Conservation (phyloP, 768 basidiomycete genomes). For the Suillus subluteus region DNA sequence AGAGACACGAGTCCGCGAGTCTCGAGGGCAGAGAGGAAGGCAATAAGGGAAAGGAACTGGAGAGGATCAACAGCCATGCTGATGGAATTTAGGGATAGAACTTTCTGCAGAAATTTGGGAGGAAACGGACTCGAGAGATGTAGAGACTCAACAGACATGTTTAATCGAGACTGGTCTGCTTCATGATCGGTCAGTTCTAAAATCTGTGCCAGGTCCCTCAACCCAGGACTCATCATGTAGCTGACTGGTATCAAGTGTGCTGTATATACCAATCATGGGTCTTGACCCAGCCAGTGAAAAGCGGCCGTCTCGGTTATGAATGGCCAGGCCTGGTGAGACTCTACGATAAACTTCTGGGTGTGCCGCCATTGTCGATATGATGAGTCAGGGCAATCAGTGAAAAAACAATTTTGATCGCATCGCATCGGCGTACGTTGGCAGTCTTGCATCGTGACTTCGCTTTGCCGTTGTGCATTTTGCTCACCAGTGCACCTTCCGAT, state of each 20-base stretch:
- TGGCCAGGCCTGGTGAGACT: neutral
- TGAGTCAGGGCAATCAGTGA: neutral
- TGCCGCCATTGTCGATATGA: neutral
- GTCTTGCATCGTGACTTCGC: neutral
- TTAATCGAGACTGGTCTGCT: neutral
- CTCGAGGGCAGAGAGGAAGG: neutral
- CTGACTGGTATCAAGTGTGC: neutral
- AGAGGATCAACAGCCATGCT: conserved; percentile 1
- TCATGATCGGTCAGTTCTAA: neutral
- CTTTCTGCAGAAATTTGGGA: neutral
- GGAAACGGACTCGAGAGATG: neutral
- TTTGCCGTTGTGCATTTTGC: neutral
- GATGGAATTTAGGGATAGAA: neutral
- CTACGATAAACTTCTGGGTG: neutral
- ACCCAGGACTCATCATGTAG: neutral
- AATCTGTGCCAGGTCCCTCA: neutral
- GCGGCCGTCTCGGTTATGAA: too few species aligned
- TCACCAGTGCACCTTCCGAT: too few species aligned
- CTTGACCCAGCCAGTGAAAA: too few species aligned
- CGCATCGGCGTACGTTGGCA: too few species aligned
- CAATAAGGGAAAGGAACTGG: neutral
- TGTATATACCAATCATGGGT: neutral
- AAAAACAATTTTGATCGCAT: neutral
- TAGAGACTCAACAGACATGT: neutral
- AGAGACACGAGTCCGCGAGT: neutral